These are phyloP conservation scores for Micractinium conductrix DNA, from an alignment of 139 green algal genomes.

Conservation along the genomic window DNA sequence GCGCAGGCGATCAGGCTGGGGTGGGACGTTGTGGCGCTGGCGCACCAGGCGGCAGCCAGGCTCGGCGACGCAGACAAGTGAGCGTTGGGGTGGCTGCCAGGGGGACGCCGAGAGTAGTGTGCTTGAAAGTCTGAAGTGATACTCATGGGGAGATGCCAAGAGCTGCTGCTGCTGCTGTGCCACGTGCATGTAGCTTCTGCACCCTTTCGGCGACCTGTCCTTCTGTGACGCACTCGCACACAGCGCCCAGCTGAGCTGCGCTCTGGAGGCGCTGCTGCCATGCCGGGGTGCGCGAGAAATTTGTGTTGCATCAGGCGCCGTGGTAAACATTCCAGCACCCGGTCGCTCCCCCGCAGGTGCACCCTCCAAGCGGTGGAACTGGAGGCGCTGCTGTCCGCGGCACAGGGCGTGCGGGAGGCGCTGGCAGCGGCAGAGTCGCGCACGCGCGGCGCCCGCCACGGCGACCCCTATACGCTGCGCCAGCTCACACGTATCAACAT, in stretches of 20 bases:
- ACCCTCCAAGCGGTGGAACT: constrained; percentile 28
- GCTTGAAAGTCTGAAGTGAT: no score
- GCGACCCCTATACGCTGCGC: constrained; percentile 21
- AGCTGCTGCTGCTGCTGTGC: no score
- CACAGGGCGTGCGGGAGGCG: constrained; percentile 11
- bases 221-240: no score
- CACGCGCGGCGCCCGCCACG: not conserved
- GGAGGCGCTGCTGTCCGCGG: constrained; percentile 23
- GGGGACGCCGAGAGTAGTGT: no score
- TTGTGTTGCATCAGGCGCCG: no score
- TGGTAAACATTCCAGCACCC: no score
- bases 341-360: constrained; percentile 37
- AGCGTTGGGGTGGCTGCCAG: not conserved
- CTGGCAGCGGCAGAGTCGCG: constrained; percentile 18
- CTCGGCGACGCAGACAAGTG: constrained; percentile 57
- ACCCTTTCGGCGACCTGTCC: no score
- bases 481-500: constrained; percentile 65
- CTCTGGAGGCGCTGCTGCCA: no score
- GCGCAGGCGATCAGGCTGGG: constrained; percentile 42
- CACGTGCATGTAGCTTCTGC: not conserved
- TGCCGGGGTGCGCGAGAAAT: no score
- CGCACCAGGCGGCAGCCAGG: constrained; percentile 37
- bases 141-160: no score
- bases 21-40: constrained; percentile 41
- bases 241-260: no score